A percentile compares a stretch with the other conserved stretches of the same genome.
phyloP scores from a whole-genome alignment of 768 basidiomycete genomes.

The Tubosaeta sp. region DNA sequence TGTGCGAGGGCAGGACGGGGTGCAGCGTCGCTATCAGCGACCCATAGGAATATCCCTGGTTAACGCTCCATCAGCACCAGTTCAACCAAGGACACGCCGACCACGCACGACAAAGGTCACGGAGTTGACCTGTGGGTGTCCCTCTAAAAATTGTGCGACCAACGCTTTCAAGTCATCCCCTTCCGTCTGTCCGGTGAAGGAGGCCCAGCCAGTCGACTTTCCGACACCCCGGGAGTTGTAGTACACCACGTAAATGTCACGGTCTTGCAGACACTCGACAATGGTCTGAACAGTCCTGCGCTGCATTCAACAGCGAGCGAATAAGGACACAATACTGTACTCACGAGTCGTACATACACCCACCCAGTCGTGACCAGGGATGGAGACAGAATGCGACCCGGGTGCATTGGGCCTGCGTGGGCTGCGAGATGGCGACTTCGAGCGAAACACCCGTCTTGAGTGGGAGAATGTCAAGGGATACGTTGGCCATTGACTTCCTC shows the following conservation, averaged over 20 bases:
- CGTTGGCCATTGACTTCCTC: neutral
- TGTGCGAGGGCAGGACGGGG: conserved; percentile 45
- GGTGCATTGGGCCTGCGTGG: conserved; percentile 21
- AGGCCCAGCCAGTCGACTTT: conserved; percentile 64
- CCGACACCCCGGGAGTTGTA: conserved; percentile 83
- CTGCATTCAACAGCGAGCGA: neutral
- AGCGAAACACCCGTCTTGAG: conserved; percentile 41
- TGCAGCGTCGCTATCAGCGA: conserved; percentile 67
- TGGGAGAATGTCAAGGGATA: conserved; percentile 5
- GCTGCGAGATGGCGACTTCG: conserved; percentile 36
- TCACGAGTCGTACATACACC: conserved; percentile 72
- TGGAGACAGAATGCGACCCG: conserved; percentile 71
- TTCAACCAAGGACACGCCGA: conserved; percentile 1
- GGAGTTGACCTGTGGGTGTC: conserved; percentile 40
- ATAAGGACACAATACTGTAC: conserved; percentile 24
- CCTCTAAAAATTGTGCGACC: conserved; percentile 48
- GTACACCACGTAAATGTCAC: conserved; percentile 54
- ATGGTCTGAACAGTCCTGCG: conserved; percentile 41
- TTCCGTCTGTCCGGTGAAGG: conserved; percentile 69
- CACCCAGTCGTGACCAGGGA: conserved; percentile 85
- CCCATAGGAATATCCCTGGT: conserved; percentile 79
- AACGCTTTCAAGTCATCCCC: conserved; percentile 64
- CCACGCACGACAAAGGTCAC: conserved; percentile 58
- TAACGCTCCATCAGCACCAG: neutral
- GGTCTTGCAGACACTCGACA: conserved; percentile 36